Conservation (phyloP, 805 yeast species). For the Yarrowia divulgata region DNA sequence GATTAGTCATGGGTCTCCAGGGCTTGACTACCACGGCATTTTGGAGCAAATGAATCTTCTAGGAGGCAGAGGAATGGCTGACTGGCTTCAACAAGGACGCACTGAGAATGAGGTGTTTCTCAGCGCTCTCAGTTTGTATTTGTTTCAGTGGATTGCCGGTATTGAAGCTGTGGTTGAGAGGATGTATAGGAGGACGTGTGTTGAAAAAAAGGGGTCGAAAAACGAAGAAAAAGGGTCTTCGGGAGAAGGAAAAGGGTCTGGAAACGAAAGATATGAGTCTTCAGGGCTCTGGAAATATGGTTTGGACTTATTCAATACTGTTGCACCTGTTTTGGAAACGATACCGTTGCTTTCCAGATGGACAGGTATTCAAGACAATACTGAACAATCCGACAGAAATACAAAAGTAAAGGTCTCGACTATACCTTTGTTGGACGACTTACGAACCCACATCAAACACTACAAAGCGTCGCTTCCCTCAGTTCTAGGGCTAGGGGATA, state of each 20-base stretch:
- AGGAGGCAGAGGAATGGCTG: slow-evolving; percentile 22
- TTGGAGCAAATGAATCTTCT: slow-evolving; percentile 3
- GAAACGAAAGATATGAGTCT: no score
- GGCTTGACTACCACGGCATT: background rate
- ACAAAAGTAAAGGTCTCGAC: background rate
- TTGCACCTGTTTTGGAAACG: background rate
- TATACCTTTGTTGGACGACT: slow-evolving; percentile 4
- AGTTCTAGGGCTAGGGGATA: slow-evolving; percentile 12
- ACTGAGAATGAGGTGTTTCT: background rate
- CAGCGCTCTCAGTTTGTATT: background rate
- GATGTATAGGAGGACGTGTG: background rate
- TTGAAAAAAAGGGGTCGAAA: background rate
- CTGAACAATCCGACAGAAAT: background rate
- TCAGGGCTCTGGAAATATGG: background rate
- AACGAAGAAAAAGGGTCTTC: no score
- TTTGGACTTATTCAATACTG: background rate
- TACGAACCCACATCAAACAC: background rate
- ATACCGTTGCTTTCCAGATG: background rate
- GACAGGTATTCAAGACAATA: background rate
- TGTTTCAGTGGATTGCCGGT: slow-evolving; percentile 13
- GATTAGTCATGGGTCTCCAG: slow-evolving; percentile 14
- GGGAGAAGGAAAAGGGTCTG: no score
- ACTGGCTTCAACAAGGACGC: slow-evolving; percentile 18
- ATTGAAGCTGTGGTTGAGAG: background rate
- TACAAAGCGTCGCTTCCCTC: background rate